phyloP scores from a whole-genome alignment of 371 early-diverging fungal genomes.

The Mortierella sp. region DNA sequence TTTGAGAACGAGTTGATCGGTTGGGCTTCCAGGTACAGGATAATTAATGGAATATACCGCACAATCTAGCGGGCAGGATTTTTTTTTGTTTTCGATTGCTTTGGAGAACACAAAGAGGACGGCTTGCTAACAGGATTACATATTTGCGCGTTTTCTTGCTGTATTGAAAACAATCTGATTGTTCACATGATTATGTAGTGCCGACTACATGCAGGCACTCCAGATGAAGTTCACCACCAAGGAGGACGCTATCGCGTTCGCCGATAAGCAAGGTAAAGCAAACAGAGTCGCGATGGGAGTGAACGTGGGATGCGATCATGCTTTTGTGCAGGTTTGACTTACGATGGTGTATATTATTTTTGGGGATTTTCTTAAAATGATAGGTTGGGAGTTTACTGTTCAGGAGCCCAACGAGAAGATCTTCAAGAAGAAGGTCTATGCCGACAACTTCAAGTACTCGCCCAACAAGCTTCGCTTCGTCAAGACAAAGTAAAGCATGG shows the following conservation, averaged over 20 bases:
- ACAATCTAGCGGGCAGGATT: no score
- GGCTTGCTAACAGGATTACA: neutral
- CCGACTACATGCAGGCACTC: slow-evolving; percentile 88
- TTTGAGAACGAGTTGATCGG: slow-evolving; percentile 97
- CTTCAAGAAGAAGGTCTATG: slow-evolving; percentile 86
- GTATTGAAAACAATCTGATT: no score
- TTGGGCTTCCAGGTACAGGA: slow-evolving; percentile 87
- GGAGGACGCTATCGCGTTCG: slow-evolving; percentile 93
- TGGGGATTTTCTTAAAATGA: no score
- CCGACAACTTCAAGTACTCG: slow-evolving; percentile 91
- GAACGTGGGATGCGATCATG: no score
- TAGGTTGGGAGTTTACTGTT: slow-evolving; percentile 88
- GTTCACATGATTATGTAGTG: no score
- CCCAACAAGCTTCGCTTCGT: slow-evolving; percentile 80
- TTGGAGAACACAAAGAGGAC: no score
- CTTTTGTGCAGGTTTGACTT: neutral
- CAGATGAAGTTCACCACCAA: slow-evolving; percentile 86
- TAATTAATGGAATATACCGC: neutral
- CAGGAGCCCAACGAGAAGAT: slow-evolving; percentile 83
- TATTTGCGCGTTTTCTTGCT: neutral
- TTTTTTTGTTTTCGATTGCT: neutral
- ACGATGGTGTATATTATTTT: no score
- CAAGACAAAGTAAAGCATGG: slow-evolving; percentile 81
- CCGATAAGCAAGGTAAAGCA: slow-evolving; percentile 93
- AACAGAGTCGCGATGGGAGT: no score